phyloP scores from a whole-genome alignment of 371 early-diverging fungal species.

The Circinella umbellata region DNA sequence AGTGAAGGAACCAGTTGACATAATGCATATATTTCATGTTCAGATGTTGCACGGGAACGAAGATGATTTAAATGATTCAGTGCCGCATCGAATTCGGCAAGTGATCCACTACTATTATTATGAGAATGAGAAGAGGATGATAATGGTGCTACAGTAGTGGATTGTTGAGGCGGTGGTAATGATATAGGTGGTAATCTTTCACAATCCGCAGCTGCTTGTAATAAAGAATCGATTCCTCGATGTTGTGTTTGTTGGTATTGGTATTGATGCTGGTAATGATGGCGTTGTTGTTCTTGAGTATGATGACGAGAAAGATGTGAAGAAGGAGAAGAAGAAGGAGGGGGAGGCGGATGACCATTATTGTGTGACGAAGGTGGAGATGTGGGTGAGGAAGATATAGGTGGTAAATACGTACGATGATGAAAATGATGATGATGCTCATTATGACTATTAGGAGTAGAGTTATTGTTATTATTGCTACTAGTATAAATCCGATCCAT shows the following conservation, averaged over 20 bases:
- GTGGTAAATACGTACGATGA: constrained; percentile 2
- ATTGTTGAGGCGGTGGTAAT: constrained; percentile 15
- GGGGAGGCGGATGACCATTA: neutral
- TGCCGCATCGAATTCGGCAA: constrained; percentile 24
- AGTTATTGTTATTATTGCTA: constrained; percentile 6
- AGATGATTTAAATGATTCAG: constrained; percentile 16
- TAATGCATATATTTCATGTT: constrained; percentile 17
- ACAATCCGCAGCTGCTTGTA: constrained; percentile 15
- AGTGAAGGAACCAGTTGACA: constrained; percentile 13
- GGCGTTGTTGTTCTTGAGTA: constrained; percentile 2
- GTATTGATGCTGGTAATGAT: constrained; percentile 11
- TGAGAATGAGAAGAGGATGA: too few species aligned
- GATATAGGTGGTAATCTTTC: constrained; percentile 21
- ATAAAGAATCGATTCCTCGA: constrained; percentile 16
- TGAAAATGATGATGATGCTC: neutral
- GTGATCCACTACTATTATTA: neutral
- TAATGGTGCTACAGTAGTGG: neutral
- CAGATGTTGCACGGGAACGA: constrained; percentile 18
- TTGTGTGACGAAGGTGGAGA: constrained; percentile 3
- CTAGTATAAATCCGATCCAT: constrained; percentile 10
- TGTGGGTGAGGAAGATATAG: constrained; percentile 11
- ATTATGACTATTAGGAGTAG: too few species aligned
- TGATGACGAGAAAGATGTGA: neutral
- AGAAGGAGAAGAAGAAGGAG: neutral
- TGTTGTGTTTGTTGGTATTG: constrained; percentile 13